Evolutionary conservation across 139 green algal species (phyloP), one percentile per base, ranked within the genome.

Genomic region (Picochlorum costavermella): DNA sequence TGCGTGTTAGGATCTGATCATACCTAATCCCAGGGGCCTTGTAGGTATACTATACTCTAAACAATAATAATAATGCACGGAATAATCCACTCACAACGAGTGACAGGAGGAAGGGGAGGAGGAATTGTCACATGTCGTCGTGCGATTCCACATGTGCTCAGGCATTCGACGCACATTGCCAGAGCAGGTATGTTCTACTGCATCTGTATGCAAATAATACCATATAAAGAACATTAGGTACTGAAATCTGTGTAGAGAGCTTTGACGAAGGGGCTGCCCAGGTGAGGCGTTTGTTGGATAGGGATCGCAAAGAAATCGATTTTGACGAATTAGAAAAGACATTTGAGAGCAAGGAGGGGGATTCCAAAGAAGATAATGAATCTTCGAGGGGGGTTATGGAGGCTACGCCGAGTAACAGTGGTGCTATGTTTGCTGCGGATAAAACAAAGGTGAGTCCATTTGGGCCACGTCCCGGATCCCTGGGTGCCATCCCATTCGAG

Each of bases 291-390:
- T 68, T 94, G 36, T 75, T 94, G 16, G 75, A 68, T 33, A 69
- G 86, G 17, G 86, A 94, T 69, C 65, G 80, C 23, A 86, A 88
- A 64, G 82, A 94, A 58, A 64, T 86, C 49, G 82, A 82, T 6
- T 50, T 70, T 25, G 71, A 80, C 12, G 64, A 77, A 49, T 64
- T 75, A 49, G 78, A 70, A 29, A 60, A 49, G 5, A 51, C 28
- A 12, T 75, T 77, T 43, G 33, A 49, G 12, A 56, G 58, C 50
- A 63, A 75, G 26, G 65, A 72, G 46, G 69, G 75, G 29, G 26
- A 17, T 57, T 46, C 13, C 0, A 29, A 25, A 11, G 43, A 9
- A 50, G 26, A 37, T 43, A 25, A 20, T 33, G n/a, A 28, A 28
- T 33, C 43, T 51, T 16, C 11, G 29, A 17, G 14, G 13, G 49